Base-by-base conservation (phyloP, 2,329 filamentous ascomycete genomes). In the Aspergillus japonicus region DNA sequence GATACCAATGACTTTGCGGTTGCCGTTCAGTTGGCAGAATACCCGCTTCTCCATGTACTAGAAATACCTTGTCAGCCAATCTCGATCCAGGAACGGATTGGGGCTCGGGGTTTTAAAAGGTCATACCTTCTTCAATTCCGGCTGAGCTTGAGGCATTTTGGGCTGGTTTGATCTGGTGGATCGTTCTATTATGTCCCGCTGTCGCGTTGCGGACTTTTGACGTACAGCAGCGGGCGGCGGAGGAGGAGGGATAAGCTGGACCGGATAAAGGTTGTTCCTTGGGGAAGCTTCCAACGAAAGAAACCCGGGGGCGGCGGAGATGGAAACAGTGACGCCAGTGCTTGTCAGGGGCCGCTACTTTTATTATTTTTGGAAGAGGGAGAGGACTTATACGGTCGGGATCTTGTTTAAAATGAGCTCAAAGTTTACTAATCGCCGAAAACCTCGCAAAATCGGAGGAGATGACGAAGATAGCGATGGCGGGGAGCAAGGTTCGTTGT, bases 31-130 rank as follows among this genome's bases (percentile, higher is more conserved):
- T 79, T 99, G 94, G 68, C 98, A 92, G 78, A 97, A 96, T 74
- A 99, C 86, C 80, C 94, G 87, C 87, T 99, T 99, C 84, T 99
- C 95, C 80, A 99, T 92, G 80, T 99, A 99, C 95, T 99, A 44
- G 16, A 58, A 16, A 62, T 48, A 39, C 23, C 26, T 33, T 12
- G 39, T 44, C 39, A 44, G 39, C n/a, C 6, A 44, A 19, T 8
- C 39, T 19, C 16, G 6, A n/a, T 44, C n/a, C 39, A 16, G 12
- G 16, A 3, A 19, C n/a, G 1, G 16, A 19, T 44, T 19, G 39
- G 16, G 8, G 39, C 39, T n/a, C 6, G 14, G 6, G 14, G 39
- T 42, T 14, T 2, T 2, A 44, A 44, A 6, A 44, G 39, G n/a
- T 16, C 75, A 60, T 80, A 96, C 95, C 88, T 98, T 99, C 82